Base-by-base conservation (phyloP, 176 grass and related monocot genomes). In the Eleusine indica region DNA sequence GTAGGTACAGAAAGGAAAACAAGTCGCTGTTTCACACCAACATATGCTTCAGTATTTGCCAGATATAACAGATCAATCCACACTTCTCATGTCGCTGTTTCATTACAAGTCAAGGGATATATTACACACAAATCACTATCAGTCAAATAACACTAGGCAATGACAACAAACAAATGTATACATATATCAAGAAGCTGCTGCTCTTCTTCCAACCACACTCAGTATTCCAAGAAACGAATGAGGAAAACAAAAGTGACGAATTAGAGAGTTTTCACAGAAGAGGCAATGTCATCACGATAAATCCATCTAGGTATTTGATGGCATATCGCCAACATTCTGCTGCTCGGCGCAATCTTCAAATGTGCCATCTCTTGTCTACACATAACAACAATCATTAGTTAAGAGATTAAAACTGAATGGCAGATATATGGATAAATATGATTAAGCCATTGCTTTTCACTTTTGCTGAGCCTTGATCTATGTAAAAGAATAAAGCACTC, bases 321-420 rank as follows among this genome's bases (percentile, higher is more conserved):
- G 63, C 75, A 51, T 43, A 79, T 42, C 39, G 43, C 17, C 19
- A 40, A 68, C 48, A 6, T 37, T 41, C 57, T 85, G 54, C 70
- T 81, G 35, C 8, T 30, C 10, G 25, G 44, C 43, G 28, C 22
- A 60, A 13, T 61, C 16, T 75, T 97, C 86, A 98, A 79, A 92
- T 93, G 73, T 95, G 85, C 95, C 95, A 98, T 79, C 87, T 93
- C 82, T 80, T 95, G 77, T 98, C 95, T 98, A 90, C 76, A 84
- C 9, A 25, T 7, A 35, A 58, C 3, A 87, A 78, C 3, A 17
- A 56, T 3, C 3, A 3, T 49, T 13, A 3, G 10, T 22, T 68
- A 64, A 60, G 66, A 19, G 11, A 72, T 28, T 46, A 11, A 28
- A 79, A 70, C 51, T n/a, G 37, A 8, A 35, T 25, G 38, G 47